Conservation (phyloP, 805 yeast genomes). For the Wickerhamiella nectarea region DNA sequence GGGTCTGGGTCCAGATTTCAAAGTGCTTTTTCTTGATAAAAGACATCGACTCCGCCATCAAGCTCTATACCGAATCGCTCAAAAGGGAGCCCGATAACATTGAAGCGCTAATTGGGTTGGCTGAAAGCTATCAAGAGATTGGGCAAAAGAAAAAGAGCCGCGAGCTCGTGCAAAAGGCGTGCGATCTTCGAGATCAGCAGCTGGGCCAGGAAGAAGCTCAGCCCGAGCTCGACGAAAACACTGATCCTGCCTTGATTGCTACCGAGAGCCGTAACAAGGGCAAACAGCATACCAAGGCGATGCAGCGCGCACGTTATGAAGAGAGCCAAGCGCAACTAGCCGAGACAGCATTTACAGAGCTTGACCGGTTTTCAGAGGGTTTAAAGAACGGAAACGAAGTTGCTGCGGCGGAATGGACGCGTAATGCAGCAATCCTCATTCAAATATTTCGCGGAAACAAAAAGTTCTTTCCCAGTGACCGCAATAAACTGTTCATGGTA, state of each 20-base stretch:
- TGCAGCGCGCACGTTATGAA: slow-evolving; percentile 41
- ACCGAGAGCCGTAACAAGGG: slow-evolving; percentile 14
- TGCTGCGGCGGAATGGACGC: slow-evolving; percentile 71
- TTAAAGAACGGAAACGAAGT: slow-evolving; percentile 38
- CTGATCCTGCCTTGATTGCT: background rate
- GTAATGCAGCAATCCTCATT: slow-evolving; percentile 65
- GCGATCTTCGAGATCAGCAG: slow-evolving; percentile 14
- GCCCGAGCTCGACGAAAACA: slow-evolving; percentile 1
- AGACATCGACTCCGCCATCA: slow-evolving; percentile 29
- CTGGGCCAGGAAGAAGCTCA: background rate
- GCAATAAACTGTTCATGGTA: slow-evolving; percentile 31
- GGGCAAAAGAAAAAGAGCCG: slow-evolving; percentile 24
- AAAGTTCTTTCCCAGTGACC: slow-evolving; percentile 66
- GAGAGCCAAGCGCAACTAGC: slow-evolving; percentile 11
- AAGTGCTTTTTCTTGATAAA: slow-evolving; percentile 65
- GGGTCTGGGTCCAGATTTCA: slow-evolving; percentile 46
- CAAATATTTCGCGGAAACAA: slow-evolving; percentile 69
- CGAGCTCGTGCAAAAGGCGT: slow-evolving; percentile 22
- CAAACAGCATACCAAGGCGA: slow-evolving; percentile 28
- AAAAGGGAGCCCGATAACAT: slow-evolving; percentile 33
- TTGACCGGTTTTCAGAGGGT: slow-evolving; percentile 39
- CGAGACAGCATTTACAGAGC: slow-evolving; percentile 26
- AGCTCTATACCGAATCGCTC: slow-evolving; percentile 18
- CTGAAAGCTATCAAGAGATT: slow-evolving; percentile 54
- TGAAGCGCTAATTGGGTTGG: slow-evolving; percentile 63